phyloP scores from a whole-genome alignment of 148 eudicot genomes.

The Nyssa sinensis region DNA sequence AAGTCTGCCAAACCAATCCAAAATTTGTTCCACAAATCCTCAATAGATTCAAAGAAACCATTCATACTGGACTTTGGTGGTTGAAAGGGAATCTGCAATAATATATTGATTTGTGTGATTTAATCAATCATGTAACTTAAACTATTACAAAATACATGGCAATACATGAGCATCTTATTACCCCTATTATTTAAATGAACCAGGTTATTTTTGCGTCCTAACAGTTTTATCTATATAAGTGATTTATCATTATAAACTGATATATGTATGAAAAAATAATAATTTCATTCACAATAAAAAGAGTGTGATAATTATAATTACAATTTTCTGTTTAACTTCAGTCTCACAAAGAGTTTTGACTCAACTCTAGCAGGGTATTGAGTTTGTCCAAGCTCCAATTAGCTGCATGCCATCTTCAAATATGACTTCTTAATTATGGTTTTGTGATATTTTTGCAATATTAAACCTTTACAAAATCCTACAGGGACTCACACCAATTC shows the following conservation, averaged over 20 bases:
- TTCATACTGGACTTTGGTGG: slow-evolving; percentile 56
- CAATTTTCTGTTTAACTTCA: background rate
- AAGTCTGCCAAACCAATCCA: slow-evolving; percentile 76
- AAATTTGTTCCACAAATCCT: slow-evolving; percentile 58
- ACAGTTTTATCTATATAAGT: background rate
- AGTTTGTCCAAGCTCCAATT: background rate
- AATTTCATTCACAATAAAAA: background rate
- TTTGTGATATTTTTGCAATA: too few relatives aligned
- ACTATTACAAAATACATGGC: slow-evolving; percentile 1
- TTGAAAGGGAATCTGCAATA: slow-evolving; percentile 54
- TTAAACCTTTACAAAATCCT: too few relatives aligned
- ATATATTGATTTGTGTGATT: background rate
- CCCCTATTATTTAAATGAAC: background rate
- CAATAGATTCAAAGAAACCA: slow-evolving; percentile 69
- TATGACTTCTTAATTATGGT: too few relatives aligned
- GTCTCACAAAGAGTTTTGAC: background rate
- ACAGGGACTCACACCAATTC: too few relatives aligned
- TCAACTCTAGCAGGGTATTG: background rate
- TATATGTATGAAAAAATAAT: too few relatives aligned
- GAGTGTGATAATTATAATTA: background rate
- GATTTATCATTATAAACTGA: background rate
- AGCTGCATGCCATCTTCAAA: too few relatives aligned
- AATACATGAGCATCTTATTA: too few relatives aligned
- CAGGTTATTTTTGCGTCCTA: background rate
- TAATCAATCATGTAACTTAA: background rate